Percentiles rank a stretch among this genome's conserved stretches.
These are phyloP conservation scores for Zarea fungicola DNA, from an alignment of 2,329 filamentous ascomycete genomes.

Conservation along the genomic window DNA sequence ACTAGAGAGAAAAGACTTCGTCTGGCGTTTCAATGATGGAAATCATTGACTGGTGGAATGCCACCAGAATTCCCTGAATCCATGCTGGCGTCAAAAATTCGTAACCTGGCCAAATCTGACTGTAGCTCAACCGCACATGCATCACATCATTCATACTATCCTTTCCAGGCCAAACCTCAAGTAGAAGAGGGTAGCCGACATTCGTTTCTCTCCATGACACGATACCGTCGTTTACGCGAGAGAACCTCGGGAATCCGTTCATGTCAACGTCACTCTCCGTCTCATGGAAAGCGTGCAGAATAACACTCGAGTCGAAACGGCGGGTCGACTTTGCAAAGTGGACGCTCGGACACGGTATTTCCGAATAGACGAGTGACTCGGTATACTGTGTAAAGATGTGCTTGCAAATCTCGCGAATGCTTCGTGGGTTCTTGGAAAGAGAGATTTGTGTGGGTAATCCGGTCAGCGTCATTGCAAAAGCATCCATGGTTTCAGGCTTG, in stretches of 20 bases:
- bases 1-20: too few relatives aligned
- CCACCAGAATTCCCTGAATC: constrained; percentile 9
- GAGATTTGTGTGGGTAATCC: constrained; percentile 9
- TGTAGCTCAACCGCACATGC: constrained; percentile 9
- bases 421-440: background rate
- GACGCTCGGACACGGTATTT: constrained; percentile 15
- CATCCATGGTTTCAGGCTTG: constrained; percentile 5
- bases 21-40: too few relatives aligned
- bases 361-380: constrained; percentile 9
- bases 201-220: constrained; percentile 11
- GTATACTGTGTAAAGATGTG: constrained; percentile 11
- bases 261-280: background rate
- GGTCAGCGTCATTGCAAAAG: constrained; percentile 14
- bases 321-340: constrained; percentile 7
- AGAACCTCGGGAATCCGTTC: constrained; percentile 9
- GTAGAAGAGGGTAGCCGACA: constrained; percentile 2
- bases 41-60: constrained; percentile 9
- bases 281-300: constrained; percentile 9
- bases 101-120: constrained; percentile 9
- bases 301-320: constrained; percentile 11
- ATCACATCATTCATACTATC: constrained; percentile 4
- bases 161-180: constrained; percentile 11
- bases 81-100: constrained; percentile 14
- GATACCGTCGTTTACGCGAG: constrained; percentile 8
- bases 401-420: constrained; percentile 10